Conservation (phyloP, 2,329 filamentous ascomycete genomes). For the Cadophora luteo-olivacea region DNA sequence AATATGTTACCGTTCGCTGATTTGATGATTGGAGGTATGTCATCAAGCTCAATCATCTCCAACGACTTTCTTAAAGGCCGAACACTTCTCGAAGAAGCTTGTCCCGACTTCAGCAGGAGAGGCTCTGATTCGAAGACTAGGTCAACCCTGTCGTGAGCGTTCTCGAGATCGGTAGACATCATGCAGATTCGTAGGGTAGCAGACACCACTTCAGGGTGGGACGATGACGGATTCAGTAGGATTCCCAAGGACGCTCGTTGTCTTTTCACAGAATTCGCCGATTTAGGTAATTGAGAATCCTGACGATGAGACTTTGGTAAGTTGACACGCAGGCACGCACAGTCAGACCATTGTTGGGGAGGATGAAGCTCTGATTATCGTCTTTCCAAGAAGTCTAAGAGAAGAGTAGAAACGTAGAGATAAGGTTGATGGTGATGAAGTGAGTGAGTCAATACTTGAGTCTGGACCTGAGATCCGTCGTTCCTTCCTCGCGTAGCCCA, state of each 20-base stretch:
- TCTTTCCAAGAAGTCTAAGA: neutral
- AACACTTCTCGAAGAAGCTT: conserved; percentile 19
- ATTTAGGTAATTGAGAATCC: too few species aligned
- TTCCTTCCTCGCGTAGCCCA: neutral
- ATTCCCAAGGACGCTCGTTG: neutral
- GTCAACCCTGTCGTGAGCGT: conserved; percentile 22
- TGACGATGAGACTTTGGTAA: too few species aligned
- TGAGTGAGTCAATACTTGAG: neutral
- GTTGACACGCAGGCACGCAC: neutral
- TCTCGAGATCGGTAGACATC: conserved; percentile 26
- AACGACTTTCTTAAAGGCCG: conserved; percentile 19
- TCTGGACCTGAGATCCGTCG: neutral
- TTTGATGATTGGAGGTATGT: conserved; percentile 38
- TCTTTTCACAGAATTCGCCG: too few species aligned
- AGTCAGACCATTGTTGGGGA: neutral
- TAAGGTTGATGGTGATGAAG: neutral
- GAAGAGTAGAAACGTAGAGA: neutral
- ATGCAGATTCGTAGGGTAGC: neutral
- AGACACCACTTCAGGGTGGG: neutral
- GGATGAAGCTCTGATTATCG: neutral
- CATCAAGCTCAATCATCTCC: conserved; percentile 33
- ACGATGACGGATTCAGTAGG: neutral
- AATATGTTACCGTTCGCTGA: conserved; percentile 38
- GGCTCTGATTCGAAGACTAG: conserved; percentile 23
- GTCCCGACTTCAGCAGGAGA: conserved; percentile 28